Base-by-base conservation (phyloP, 1,284 basidiomycete genomes). In the Boletus chippewaensis region DNA sequence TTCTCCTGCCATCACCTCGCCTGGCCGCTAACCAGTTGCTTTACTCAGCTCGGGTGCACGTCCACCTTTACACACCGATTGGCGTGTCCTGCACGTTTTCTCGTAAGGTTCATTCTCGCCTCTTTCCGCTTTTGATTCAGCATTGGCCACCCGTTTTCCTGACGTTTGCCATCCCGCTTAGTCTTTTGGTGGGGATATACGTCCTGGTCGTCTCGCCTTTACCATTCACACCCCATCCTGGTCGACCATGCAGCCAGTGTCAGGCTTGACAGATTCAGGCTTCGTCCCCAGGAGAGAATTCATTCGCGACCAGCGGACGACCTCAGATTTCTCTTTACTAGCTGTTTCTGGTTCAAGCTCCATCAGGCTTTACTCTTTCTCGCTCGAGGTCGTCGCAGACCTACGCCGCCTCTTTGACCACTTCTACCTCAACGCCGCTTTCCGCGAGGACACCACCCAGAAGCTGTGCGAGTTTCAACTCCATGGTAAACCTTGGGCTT, bases 251-350 rank as follows among this genome's bases (percentile, higher is more conserved):
- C 69, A 66, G 47, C 65, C 63, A 54, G 61, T 55, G 52, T 57
- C 67, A 45, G 56, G 49, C 29, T 55, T 67, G 50, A 36, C 72
- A 47, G 73, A 75, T 46, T 62, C 71, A 54, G 66, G 69, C 45
- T 85, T 87, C 57, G 74, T 73, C 24, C 84, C 84, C 4, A 71
- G 84, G 59, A 83, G 78, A 63, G 84, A 87, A 66, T 87, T 87
- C 66, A 71, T 83, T 54, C 76, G 75, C 40, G 77, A 84, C 57
- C 74, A 75, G 56, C 69, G 69, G 40, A 69, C 75, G 20, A 71
- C 74, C 32, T 84, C 80, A 54, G 70, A 79, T 32, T 88, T 88
- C 65, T 76, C 81, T 35, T 74, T 88, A 50, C 72, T 89, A 49
- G 75, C 86, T 11, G 72, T 88, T 56, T 78, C 84, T 6, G 75